Evolutionary conservation across 1,284 basidiomycete genomes (phyloP), one percentile per base, ranked within the genome.

Genomic region (Flammula alnicola): DNA sequence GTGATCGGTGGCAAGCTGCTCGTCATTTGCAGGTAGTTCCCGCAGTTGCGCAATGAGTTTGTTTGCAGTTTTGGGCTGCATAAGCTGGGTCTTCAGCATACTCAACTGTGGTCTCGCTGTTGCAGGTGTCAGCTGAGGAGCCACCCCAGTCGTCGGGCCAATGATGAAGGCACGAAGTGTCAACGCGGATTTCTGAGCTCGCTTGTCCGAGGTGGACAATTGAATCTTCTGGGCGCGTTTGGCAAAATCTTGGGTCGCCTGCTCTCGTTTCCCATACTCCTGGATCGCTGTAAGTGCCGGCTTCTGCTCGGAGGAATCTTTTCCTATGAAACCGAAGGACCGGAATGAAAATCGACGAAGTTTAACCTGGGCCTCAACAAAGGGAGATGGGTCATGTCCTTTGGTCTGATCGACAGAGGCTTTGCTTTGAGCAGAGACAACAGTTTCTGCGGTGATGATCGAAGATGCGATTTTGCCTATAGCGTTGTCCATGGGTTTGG

Each of bases 61-160:
- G 63, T 83, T 82, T 20, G 88, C 89, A 12, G 77, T 72, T 64
- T 84, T 84, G 19, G 84, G 81, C 37, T 83, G 63, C 55, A 81
- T 71, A 16, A 91, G 78, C 68, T 84, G 79, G 10, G 82, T 74
- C 69, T 90, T 93, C 64, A 86, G 77, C 64, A 84, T 87, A 62
- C 71, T 80, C 49, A 88, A 62, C 60, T 83, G 77, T 10, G 78
- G 72, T 54, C 71, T 76, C 17, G 81, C 74, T 16, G 73, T 52
- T 20, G 65, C 54, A 50, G 70, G 72, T 11, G 70, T 67, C 44
- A 75, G 67, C 55, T 68, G 68, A 8, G 74, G 66, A 14, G 68
- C 59, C 3, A 68, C 62, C 22, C 65, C 57, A 22, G 64, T 63
- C 22, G 71, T 66, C 9, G 77, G 72, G 1, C 88, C 89, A 48